Percentiles rank a stretch among this genome's conserved stretches.
These are phyloP conservation scores for Aspergillus carlsbadensis DNA, from an alignment of 495 filamentous ascomycete genomes.

Conservation along the genomic window DNA sequence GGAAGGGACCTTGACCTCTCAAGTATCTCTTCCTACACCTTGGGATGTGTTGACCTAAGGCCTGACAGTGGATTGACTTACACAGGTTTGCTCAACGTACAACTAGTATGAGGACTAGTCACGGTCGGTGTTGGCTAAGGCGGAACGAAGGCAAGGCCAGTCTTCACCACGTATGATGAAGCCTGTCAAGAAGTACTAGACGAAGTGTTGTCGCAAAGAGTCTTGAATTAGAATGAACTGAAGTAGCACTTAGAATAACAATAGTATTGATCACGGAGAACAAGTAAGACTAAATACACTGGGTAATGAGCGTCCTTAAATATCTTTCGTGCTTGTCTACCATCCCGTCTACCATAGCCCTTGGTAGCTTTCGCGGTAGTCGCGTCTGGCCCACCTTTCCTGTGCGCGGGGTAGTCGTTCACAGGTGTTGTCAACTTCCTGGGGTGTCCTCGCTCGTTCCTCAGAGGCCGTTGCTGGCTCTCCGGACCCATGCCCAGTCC, in stretches of 20 bases:
- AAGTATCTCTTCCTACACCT: neutral
- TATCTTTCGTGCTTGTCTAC: neutral
- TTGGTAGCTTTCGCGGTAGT: too few species aligned
- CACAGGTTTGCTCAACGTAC: neutral
- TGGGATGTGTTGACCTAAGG: neutral
- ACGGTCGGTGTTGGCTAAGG: neutral
- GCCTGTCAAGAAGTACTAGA: neutral
- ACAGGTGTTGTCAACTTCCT: too few species aligned
- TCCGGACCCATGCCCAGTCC: too few species aligned
- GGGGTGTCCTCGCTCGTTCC: too few species aligned
- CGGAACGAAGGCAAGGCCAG: neutral
- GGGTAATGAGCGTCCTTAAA: neutral
- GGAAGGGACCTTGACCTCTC: neutral
- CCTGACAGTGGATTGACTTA: neutral
- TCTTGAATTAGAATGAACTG: neutral
- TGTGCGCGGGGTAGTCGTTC: too few species aligned
- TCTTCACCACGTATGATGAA: neutral
- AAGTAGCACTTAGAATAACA: neutral
- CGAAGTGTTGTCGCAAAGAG: neutral
- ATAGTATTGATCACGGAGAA: neutral
- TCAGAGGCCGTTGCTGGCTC: too few species aligned
- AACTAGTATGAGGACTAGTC: neutral
- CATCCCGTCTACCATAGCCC: too few species aligned
- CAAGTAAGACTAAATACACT: neutral
- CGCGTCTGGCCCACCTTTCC: too few species aligned